These are phyloP conservation scores for Akanthomyces dipterigenus DNA, from an alignment of 2,329 filamentous ascomycete species.

Conservation along the genomic window DNA sequence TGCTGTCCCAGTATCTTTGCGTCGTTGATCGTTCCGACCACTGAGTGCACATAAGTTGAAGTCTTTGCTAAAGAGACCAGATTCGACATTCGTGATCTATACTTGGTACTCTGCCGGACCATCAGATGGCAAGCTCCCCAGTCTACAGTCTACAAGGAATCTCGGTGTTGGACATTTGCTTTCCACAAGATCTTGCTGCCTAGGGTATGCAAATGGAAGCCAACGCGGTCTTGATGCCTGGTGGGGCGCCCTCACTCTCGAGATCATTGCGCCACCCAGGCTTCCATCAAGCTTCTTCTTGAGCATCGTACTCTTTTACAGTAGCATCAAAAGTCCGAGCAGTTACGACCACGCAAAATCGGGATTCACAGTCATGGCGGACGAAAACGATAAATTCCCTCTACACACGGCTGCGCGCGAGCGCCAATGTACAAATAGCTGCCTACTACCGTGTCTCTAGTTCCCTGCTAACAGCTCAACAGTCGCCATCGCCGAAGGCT, in stretches of 20 bases:
- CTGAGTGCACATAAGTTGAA: too few species aligned
- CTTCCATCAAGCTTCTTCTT: not conserved
- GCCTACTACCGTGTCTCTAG: not conserved
- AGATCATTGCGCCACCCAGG: not conserved
- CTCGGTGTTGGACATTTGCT: too few species aligned
- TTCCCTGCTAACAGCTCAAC: slow-evolving; percentile 6
- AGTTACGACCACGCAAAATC: not conserved
- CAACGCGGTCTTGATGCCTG: not conserved
- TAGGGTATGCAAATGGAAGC: not conserved
- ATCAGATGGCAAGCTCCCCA: too few species aligned
- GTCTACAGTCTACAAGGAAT: too few species aligned
- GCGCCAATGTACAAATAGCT: slow-evolving; percentile 61
- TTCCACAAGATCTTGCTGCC: not conserved
- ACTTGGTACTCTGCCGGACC: too few species aligned
- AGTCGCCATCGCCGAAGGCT: slow-evolving; percentile 66
- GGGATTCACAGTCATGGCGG: slow-evolving; percentile 20
- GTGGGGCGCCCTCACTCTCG: not conserved
- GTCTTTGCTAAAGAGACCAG: too few species aligned
- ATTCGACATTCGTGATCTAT: too few species aligned
- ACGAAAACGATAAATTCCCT: slow-evolving; percentile 58
- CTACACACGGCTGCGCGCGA: slow-evolving; percentile 84
- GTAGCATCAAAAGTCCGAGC: not conserved
- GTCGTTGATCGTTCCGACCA: too few species aligned
- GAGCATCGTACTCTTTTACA: not conserved
- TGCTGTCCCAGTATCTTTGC: too few species aligned